Percentiles rank a stretch among this genome's conserved stretches.
phyloP scores from a whole-genome alignment of 306 rosid species.

The Cicer pinnatifidum region DNA sequence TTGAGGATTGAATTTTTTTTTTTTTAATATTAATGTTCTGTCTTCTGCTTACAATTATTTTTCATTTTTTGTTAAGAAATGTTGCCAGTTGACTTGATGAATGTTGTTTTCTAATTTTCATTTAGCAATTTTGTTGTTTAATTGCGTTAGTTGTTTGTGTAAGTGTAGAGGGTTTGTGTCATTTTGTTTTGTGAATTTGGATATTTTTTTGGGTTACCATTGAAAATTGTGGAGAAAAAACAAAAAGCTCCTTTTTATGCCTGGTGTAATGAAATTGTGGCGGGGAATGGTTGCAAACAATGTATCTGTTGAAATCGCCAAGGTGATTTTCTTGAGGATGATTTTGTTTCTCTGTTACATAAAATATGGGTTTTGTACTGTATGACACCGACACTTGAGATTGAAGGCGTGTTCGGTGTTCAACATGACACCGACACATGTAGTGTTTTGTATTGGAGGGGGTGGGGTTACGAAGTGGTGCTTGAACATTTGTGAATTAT shows the following conservation, averaged over 20 bases:
- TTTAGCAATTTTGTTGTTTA: conserved; percentile 18
- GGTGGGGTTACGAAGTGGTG: neutral
- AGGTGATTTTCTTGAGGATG: conserved; percentile 2
- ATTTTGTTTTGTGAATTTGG: conserved; percentile 38
- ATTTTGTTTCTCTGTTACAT: neutral
- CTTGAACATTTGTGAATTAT: conserved; percentile 17
- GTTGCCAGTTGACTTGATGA: conserved; percentile 16
- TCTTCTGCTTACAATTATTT: neutral
- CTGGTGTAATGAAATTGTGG: neutral
- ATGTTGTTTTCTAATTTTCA: neutral
- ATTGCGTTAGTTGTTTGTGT: conserved; percentile 1
- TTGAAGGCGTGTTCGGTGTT: too few species aligned
- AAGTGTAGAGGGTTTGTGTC: neutral
- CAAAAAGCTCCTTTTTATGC: too few species aligned
- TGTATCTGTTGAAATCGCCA: conserved; percentile 1
- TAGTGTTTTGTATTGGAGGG: neutral
- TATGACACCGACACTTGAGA: too few species aligned
- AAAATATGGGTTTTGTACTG: conserved; percentile 1
- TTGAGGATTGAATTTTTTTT: neutral
- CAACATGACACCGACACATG: too few species aligned
- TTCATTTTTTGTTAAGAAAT: conserved; percentile 4
- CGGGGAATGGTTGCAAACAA: conserved; percentile 5
- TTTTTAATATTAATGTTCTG: neutral
- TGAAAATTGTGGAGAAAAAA: neutral
- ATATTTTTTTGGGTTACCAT: conserved; percentile 9